These are phyloP conservation scores for Pascua sp. DNA, from an alignment of 1,284 basidiomycete species.

Conservation along the genomic window DNA sequence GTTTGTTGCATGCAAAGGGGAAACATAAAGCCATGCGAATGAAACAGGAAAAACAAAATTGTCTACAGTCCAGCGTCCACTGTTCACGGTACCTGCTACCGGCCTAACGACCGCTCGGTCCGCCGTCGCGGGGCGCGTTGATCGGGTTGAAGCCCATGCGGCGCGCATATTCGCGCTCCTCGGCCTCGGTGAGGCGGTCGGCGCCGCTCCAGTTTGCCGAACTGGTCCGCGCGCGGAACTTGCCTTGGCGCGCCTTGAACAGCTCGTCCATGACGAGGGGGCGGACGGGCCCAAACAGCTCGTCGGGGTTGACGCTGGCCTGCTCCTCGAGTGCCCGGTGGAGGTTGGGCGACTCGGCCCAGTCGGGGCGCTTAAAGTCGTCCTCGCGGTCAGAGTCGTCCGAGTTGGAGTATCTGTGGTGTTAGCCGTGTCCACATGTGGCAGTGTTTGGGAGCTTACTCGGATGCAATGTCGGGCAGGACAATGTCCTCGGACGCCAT, in stretches of 20 bases:
- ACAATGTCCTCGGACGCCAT: conserved; percentile 65
- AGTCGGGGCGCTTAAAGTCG: conserved; percentile 60
- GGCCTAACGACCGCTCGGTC: background rate
- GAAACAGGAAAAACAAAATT: too few species aligned
- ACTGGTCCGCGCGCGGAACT: conserved; percentile 79
- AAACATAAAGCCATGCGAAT: too few species aligned
- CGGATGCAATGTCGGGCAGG: conserved; percentile 87
- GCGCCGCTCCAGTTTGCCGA: conserved; percentile 89
- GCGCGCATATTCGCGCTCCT: conserved; percentile 78
- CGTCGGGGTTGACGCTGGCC: conserved; percentile 81
- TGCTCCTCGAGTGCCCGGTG: conserved; percentile 71
- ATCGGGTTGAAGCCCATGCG: conserved; percentile 74
- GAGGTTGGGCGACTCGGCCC: conserved; percentile 87
- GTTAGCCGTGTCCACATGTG: too few species aligned
- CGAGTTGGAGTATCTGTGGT: conserved; percentile 71
- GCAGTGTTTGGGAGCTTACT: conserved; percentile 43
- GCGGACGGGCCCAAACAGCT: conserved; percentile 80
- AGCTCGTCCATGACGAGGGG: conserved; percentile 72
- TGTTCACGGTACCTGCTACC: too few species aligned
- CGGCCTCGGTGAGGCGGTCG: conserved; percentile 74
- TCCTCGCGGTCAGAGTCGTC: conserved; percentile 75
- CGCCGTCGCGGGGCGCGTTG: conserved; percentile 13
- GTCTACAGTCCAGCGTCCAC: too few species aligned
- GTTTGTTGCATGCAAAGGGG: too few species aligned
- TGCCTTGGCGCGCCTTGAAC: conserved; percentile 58